These are phyloP conservation scores for Wallacemonas sp. DNA, from an alignment of 208 protist species.

Conservation along the genomic window DNA sequence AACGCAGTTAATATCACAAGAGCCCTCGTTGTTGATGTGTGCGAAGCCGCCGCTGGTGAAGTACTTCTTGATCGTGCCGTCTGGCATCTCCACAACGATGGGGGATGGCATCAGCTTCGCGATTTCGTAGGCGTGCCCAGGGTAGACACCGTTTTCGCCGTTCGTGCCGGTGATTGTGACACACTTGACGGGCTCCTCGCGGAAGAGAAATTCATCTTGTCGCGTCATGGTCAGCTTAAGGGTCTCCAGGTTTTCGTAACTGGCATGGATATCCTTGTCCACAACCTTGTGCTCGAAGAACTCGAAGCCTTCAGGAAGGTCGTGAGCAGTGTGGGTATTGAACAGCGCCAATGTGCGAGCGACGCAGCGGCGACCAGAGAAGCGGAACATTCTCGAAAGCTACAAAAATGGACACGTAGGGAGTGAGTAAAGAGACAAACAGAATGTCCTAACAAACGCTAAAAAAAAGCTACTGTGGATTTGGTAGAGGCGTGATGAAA, in stretches of 20 bases:
- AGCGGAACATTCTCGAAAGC: conserved; percentile 68
- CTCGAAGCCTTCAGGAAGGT: conserved; percentile 82
- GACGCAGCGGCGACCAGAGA: conserved; percentile 58
- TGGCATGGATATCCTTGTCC: conserved; percentile 84
- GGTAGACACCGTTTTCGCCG: conserved; percentile 85
- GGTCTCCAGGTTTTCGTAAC: conserved; percentile 82
- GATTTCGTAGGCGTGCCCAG: conserved; percentile 90
- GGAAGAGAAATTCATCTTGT: conserved; percentile 90
- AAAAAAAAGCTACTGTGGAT: conserved; percentile 13
- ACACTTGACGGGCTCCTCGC: conserved; percentile 77
- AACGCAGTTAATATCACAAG: conserved; percentile 90
- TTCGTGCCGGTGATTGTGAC: conserved; percentile 77
- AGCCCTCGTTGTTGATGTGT: conserved; percentile 92
- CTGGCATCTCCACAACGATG: conserved; percentile 73
- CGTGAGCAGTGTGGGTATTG: conserved; percentile 24
- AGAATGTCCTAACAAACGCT: background rate
- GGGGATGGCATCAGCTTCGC: conserved; percentile 72
- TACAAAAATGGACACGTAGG: conserved; percentile 12
- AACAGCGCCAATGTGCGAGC: conserved; percentile 62
- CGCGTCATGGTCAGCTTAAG: conserved; percentile 86
- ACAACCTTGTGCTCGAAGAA: conserved; percentile 84
- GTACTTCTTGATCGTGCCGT: conserved; percentile 77
- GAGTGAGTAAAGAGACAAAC: background rate
- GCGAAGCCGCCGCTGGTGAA: conserved; percentile 90
- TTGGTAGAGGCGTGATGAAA: too few species aligned